Evolutionary conservation across 2,329 filamentous ascomycete species (phyloP), one percentile per base, ranked within the genome.

Genomic region (Penicillium sp.): DNA sequence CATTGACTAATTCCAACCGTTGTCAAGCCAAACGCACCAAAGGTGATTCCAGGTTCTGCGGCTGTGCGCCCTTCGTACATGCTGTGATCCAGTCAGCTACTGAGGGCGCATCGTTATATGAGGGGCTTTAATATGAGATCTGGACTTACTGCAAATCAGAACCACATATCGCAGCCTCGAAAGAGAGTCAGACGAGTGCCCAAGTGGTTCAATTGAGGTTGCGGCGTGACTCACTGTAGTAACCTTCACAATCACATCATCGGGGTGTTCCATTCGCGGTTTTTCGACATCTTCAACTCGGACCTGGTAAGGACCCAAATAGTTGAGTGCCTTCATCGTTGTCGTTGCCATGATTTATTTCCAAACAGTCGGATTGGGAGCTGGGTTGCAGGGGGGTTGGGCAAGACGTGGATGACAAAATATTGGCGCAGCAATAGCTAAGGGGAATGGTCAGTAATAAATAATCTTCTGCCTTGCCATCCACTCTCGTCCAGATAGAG

Each of bases 41-140:
- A 87, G 1, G 85, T 84, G 31, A 88, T 78, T 2, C 85, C 85
- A 1, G 79, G 71, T 64, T 87, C 77, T 4, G 85, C 85, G 5
- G 84, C 84, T 0, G 84, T 88, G 49, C 85, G 73, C 1, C 85
- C 86, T 68, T 88, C 83, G 55, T 88, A 88, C 83, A 86, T 86
- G 67, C 64, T 67, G 46, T 21, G 5, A 9, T 1, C 4, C 7
- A 21, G 48, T 85, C 71, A 55, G 76, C 55, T 75, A 68, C 5
- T 38, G 48, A 24, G n/a, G 14, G n/a, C 11, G 59, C 56, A 27
- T 50, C 6, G 47, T 36, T 2, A 1, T 16, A 21, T 38, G 8
- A 22, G 27, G 22, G 14, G 5, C 4, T 8, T 8, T 27, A 6
- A 27, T 27, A 2, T 58, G 8, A 34, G 10, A 13, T 7, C 9